These are phyloP conservation scores for Pichia cactophila DNA, from an alignment of 1,139 yeast genomes.

Conservation along the genomic window DNA sequence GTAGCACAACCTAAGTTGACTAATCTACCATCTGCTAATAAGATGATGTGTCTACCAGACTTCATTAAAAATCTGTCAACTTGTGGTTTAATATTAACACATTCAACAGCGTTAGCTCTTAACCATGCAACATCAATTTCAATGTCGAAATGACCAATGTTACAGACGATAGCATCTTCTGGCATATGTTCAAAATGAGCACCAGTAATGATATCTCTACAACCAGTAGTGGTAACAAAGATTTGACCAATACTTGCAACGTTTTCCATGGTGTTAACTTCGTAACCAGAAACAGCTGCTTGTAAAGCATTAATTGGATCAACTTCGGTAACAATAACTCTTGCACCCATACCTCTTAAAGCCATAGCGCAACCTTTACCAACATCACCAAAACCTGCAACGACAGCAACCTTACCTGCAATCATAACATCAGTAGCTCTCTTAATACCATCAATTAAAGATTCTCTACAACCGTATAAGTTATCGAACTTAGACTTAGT, in stretches of 20 bases:
- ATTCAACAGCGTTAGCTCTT: constrained; percentile 82
- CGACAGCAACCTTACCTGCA: constrained; percentile 99
- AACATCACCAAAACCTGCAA: constrained; percentile 99
- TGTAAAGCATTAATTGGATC: constrained; percentile 99
- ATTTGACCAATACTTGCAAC: constrained; percentile 93
- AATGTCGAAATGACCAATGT: constrained; percentile 99
- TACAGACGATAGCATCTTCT: constrained; percentile 99
- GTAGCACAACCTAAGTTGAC: constrained; percentile 99
- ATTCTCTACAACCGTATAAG: constrained; percentile 99
- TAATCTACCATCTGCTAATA: constrained; percentile 98
- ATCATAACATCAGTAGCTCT: constrained; percentile 99
- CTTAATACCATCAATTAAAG: constrained; percentile 97
- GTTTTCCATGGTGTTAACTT: constrained; percentile 93
- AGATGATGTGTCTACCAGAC: constrained; percentile 89
- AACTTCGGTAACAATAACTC: constrained; percentile 94
- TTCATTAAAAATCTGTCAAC: constrained; percentile 95
- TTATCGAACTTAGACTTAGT: constrained; percentile 99
- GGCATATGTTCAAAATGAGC: constrained; percentile 89
- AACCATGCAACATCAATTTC: constrained; percentile 99
- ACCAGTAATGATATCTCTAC: constrained; percentile 95
- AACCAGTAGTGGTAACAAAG: constrained; percentile 99
- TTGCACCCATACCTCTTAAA: constrained; percentile 98
- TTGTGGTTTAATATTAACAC: constrained; percentile 97
- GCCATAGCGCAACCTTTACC: constrained; percentile 99
- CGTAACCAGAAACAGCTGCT: constrained; percentile 99